phyloP scores from a whole-genome alignment of 495 filamentous ascomycete species.

The Aspergillus coremiiformis region DNA sequence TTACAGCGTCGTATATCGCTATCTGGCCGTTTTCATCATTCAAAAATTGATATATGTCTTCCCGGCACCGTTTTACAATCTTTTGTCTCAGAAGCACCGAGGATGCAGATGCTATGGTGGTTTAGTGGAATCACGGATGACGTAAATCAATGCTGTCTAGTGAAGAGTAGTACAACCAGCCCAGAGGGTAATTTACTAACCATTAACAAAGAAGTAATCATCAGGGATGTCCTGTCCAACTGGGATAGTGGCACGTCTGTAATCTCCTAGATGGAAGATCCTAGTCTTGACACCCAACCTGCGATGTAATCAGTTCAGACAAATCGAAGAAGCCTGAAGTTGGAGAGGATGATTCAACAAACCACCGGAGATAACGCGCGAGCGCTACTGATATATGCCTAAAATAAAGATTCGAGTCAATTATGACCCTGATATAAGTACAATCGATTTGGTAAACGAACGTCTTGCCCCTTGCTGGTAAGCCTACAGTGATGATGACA shows the following conservation, averaged over 20 bases:
- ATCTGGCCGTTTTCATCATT: conserved; percentile 97
- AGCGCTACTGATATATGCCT: conserved; percentile 94
- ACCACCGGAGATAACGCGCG: conserved; percentile 92
- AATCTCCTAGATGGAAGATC: conserved; percentile 96
- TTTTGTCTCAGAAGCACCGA: conserved; percentile 88
- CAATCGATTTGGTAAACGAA: conserved; percentile 35
- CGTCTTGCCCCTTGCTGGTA: conserved; percentile 96
- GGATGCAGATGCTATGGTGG: conserved; percentile 58
- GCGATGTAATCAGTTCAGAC: conserved; percentile 17
- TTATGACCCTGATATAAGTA: neutral
- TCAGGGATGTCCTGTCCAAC: conserved; percentile 81
- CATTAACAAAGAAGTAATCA: conserved; percentile 97
- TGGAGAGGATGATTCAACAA: conserved; percentile 19
- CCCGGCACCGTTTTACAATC: conserved; percentile 93
- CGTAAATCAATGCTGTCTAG: neutral
- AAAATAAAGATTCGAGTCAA: conserved; percentile 9
- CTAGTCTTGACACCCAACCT: conserved; percentile 97
- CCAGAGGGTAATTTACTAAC: conserved; percentile 22
- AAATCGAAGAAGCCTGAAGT: neutral
- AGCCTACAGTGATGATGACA: conserved; percentile 91
- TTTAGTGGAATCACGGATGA: conserved; percentile 1
- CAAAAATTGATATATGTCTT: conserved; percentile 93
- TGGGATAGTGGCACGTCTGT: conserved; percentile 84
- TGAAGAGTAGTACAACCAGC: neutral
- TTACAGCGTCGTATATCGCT: conserved; percentile 99